phyloP scores from a whole-genome alignment of 345 rosid species.

The Acer yangbiense region DNA sequence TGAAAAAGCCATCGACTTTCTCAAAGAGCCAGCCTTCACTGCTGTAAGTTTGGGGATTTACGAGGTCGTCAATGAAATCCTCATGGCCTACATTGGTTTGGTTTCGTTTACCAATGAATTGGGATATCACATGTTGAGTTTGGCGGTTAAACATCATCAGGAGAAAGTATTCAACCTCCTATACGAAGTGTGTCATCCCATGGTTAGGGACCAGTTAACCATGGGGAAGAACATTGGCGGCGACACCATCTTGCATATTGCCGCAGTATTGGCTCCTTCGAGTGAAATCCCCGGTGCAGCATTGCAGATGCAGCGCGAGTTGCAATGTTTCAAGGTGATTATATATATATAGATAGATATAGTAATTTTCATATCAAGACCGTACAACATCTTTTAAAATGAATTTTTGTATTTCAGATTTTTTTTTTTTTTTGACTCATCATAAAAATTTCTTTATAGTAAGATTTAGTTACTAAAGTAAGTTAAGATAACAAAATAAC shows the following conservation, averaged over 20 bases:
- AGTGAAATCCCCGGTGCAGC: constrained; percentile 27
- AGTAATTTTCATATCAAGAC: neutral
- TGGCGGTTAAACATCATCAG: constrained; percentile 14
- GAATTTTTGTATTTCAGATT: no score
- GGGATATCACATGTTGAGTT: neutral
- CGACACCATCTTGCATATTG: constrained; percentile 21
- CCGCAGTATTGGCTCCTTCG: neutral
- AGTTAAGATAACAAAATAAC: no score
- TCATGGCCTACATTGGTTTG: neutral
- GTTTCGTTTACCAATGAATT: neutral
- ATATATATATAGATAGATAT: no score
- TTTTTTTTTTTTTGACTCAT: no score
- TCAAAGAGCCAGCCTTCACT: neutral
- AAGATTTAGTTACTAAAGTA: no score
- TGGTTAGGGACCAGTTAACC: neutral
- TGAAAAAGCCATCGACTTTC: neutral
- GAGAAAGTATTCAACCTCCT: constrained; percentile 21
- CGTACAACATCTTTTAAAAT: no score
- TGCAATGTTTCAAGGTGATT: constrained; percentile 16
- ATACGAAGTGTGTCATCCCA: neutral
- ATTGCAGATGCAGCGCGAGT: constrained; percentile 23
- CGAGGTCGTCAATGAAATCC: neutral
- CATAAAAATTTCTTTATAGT: no score
- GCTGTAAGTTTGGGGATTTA: neutral
- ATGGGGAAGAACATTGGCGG: neutral